Evolutionary conservation across 306 rosid species (phyloP).

Genomic region (Medicago arabica): DNA sequence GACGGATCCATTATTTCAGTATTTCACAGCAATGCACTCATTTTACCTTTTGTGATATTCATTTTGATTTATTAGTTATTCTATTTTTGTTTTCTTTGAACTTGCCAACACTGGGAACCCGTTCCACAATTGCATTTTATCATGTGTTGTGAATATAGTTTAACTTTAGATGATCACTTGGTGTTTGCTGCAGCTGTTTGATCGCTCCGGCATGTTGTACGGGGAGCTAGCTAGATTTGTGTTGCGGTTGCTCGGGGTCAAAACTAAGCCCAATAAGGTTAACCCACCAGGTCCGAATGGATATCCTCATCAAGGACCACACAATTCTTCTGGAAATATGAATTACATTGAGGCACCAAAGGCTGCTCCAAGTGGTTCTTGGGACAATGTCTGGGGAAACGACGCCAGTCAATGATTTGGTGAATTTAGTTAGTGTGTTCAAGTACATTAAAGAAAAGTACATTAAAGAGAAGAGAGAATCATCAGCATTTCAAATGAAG

Average conservation of each 20-base stretch:
- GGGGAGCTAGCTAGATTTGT: conserved; percentile 96
- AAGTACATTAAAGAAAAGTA: conserved; percentile 39
- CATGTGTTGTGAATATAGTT: conserved; percentile 8
- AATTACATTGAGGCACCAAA: conserved; percentile 72
- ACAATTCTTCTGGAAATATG: conserved; percentile 44
- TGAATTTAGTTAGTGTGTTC: conserved; percentile 27
- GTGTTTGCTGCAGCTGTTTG: conserved; percentile 71
- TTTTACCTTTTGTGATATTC: conserved; percentile 3
- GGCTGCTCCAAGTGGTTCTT: conserved; percentile 70
- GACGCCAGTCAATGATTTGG: conserved; percentile 50
- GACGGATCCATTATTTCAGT: conserved; percentile 8
- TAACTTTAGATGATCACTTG: conserved; percentile 27
- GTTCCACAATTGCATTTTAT: conserved; percentile 11
- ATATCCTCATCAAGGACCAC: conserved; percentile 58
- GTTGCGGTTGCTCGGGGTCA: conserved; percentile 76
- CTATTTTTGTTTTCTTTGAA: background rate
- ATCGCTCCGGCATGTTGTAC: conserved; percentile 83
- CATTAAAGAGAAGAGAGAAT: conserved; percentile 40
- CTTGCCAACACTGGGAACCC: conserved; percentile 17
- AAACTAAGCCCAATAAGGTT: conserved; percentile 59
- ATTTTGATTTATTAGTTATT: background rate
- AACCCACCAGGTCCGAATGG: conserved; percentile 68
- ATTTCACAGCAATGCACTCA: background rate
- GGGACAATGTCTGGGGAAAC: conserved; percentile 95
- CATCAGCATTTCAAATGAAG: conserved; percentile 30